Conservation (phyloP, 2,329 filamentous ascomycete genomes). For the Pezicula rhizophila region DNA sequence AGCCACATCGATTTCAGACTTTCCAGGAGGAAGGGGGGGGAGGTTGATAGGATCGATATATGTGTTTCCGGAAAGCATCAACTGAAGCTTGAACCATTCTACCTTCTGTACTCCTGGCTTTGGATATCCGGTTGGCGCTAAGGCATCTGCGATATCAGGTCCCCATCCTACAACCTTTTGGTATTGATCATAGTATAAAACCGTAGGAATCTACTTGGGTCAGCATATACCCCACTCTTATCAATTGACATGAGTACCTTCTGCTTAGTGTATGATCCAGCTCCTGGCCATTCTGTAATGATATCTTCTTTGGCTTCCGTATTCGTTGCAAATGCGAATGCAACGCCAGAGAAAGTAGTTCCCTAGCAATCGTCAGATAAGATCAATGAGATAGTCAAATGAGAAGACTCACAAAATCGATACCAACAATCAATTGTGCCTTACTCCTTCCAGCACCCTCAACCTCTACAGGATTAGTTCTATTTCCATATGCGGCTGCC, state of each 20-base stretch:
- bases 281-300: constrained; percentile 97
- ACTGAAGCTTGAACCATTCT: constrained; percentile 99
- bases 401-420: constrained; percentile 76
- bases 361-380: constrained; percentile 48
- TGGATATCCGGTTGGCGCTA: constrained; percentile 93
- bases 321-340: constrained; percentile 89
- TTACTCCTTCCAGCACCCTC: constrained; percentile 87
- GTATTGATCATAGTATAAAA: constrained; percentile 99
- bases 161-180: constrained; percentile 99
- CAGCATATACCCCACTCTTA: constrained; percentile 8
- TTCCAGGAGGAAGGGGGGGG: constrained; percentile 90
- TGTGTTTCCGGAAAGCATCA: constrained; percentile 97
- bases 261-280: constrained; percentile 96
- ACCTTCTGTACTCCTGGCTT: constrained; percentile 98
- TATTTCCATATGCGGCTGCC: constrained; percentile 23
- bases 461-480: constrained; percentile 59
- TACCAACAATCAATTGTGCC: constrained; percentile 95
- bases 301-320: constrained; percentile 98
- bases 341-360: constrained; percentile 96
- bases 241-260: constrained; percentile 56
- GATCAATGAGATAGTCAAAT: constrained; percentile 14
- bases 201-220: constrained; percentile 76
- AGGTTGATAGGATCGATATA: constrained; percentile 99
- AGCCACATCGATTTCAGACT: constrained; percentile 98
- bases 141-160: constrained; percentile 92